These are phyloP conservation scores for Setomelanomma holmii DNA, from an alignment of 2,329 filamentous ascomycete genomes.

Conservation along the genomic window DNA sequence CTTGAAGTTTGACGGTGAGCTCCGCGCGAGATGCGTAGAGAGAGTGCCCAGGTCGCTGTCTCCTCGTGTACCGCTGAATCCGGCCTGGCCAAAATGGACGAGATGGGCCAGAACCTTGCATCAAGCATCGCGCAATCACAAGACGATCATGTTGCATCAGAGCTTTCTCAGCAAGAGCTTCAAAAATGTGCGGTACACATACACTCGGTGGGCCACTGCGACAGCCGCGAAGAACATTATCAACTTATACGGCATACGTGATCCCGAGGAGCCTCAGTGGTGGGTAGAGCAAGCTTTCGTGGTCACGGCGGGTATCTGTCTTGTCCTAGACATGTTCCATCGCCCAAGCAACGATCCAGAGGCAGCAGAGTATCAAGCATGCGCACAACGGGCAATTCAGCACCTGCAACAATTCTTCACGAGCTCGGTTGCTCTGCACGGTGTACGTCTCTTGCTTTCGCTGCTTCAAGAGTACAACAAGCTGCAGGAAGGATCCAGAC, in stretches of 20 bases:
- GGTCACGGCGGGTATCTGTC: slow-evolving; percentile 38
- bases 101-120: slow-evolving; percentile 49
- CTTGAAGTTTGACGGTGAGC: slow-evolving; percentile 49
- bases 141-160: slow-evolving; percentile 57
- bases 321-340: slow-evolving; percentile 40
- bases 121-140: slow-evolving; percentile 51
- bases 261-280: slow-evolving; percentile 50
- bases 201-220: slow-evolving; percentile 53
- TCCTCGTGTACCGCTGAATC: slow-evolving; percentile 38
- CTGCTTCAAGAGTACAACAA: slow-evolving; percentile 41
- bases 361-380: slow-evolving; percentile 29
- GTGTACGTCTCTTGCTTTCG: slow-evolving; percentile 47
- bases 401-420: slow-evolving; percentile 42
- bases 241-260: slow-evolving; percentile 45
- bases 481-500: slow-evolving; percentile 18
- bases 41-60: slow-evolving; percentile 46
- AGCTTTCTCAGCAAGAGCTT: slow-evolving; percentile 53
- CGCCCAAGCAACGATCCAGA: slow-evolving; percentile 28
- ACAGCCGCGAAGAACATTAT: slow-evolving; percentile 52
- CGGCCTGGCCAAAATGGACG: slow-evolving; percentile 51
- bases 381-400: slow-evolving; percentile 42
- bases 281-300: slow-evolving; percentile 51
- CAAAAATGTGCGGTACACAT: slow-evolving; percentile 51
- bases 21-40: slow-evolving; percentile 45
- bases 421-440: slow-evolving; percentile 51